phyloP scores from a whole-genome alignment of 2,329 filamentous ascomycete species.

The Aspergillus neoniger region DNA sequence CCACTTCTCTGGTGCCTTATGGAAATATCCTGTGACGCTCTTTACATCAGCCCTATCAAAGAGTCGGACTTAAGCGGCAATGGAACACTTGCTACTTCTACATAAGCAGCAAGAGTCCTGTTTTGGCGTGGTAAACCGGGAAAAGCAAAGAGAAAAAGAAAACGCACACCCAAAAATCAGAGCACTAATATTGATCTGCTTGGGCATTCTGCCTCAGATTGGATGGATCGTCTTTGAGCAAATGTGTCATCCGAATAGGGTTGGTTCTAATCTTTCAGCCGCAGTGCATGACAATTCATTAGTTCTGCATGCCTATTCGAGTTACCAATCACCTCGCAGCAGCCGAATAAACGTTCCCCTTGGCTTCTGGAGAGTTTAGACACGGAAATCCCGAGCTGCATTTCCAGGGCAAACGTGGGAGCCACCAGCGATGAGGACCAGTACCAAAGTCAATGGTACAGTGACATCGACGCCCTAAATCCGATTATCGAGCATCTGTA shows the following conservation, averaged over 20 bases:
- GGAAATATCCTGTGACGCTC: neutral
- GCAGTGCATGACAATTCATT: neutral
- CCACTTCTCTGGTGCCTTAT: neutral
- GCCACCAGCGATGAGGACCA: neutral
- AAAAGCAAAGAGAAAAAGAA: conserved; percentile 2
- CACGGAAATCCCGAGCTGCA: neutral
- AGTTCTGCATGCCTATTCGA: neutral
- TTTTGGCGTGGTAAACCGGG: neutral
- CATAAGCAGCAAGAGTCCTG: conserved; percentile 1
- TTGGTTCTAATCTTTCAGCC: neutral
- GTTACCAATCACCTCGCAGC: neutral
- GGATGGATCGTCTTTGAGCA: neutral
- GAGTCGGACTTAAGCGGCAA: conserved; percentile 1
- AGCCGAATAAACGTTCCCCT: neutral
- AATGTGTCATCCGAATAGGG: conserved; percentile 3
- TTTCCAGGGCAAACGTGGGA: neutral
- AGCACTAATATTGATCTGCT: neutral
- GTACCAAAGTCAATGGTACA: conserved; percentile 3
- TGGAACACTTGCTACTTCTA: neutral
- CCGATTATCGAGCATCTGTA: neutral
- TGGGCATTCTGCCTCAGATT: neutral
- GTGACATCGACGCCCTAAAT: conserved; percentile 1
- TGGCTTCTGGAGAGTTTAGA: neutral
- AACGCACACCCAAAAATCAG: neutral
- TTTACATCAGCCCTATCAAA: conserved; percentile 13